phyloP scores from a whole-genome alignment of 2,329 filamentous ascomycete genomes.

The Aspergillus ruber region DNA sequence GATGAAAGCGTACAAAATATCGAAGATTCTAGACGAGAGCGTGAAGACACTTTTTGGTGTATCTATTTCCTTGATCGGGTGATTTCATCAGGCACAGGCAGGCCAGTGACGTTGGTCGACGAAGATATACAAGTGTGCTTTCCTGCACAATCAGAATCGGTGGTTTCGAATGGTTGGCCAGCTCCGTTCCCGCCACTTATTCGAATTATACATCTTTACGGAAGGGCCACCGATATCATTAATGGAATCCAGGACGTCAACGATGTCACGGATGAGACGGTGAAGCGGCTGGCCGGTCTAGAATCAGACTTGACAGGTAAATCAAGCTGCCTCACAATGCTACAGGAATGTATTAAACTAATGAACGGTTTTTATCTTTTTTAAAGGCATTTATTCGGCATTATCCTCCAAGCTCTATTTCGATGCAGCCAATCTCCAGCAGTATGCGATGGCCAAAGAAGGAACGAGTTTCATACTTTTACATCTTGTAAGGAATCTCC shows the following conservation, averaged over 20 bases:
- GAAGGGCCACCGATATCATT: conserved; percentile 73
- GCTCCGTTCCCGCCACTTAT: conserved; percentile 74
- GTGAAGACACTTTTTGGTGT: conserved; percentile 83
- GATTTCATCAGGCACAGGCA: conserved; percentile 79
- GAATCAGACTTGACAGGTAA: conserved; percentile 66
- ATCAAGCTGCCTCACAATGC: conserved; percentile 13
- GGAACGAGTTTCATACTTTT: conserved; percentile 81
- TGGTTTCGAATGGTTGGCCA: conserved; percentile 59
- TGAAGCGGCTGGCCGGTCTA: conserved; percentile 67
- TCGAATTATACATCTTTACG: conserved; percentile 79
- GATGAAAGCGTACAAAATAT: conserved; percentile 33
- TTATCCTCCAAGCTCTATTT: conserved; percentile 72
- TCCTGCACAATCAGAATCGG: conserved; percentile 48
- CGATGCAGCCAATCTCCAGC: conserved; percentile 78
- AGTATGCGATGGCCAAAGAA: conserved; percentile 72
- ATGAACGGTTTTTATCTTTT: neutral
- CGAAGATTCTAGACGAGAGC: conserved; percentile 67
- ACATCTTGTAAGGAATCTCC: conserved; percentile 51
- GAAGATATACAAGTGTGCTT: conserved; percentile 79
- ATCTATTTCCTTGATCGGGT: conserved; percentile 82
- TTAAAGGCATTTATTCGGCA: conserved; percentile 63
- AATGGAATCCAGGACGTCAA: conserved; percentile 71
- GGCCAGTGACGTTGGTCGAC: conserved; percentile 75
- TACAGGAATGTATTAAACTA: conserved; percentile 1
- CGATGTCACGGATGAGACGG: conserved; percentile 68